Base-by-base conservation (phyloP, 2,329 filamentous ascomycete genomes). In the Cladophialophora yegresii region DNA sequence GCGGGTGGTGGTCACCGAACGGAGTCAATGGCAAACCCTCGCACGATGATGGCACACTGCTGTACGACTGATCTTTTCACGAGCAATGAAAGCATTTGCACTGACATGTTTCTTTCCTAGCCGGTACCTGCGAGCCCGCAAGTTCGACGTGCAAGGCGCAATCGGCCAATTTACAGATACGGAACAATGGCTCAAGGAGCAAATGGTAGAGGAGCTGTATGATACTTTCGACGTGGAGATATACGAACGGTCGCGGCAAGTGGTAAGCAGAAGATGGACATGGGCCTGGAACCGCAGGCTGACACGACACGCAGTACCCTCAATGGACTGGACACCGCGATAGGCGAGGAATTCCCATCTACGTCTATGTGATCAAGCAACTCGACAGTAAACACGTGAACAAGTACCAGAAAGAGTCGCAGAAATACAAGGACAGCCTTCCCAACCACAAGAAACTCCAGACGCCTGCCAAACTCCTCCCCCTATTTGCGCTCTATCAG, bases 311-410 rank as follows among this genome's bases (percentile, higher is more conserved):
- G 6, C 58, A 70, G 65, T 71, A 69, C 73, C 90, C 90, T 28
- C 90, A 96, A 86, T 97, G 92, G 90, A 96, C 91, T 22, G 93
- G 93, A 61, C 89, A 92, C 69, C 87, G 93, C 71, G 93, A 97
- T 78, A 89, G 87, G 71, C 89, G 92, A 71, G 93, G 93, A 70
- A 96, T 96, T 67, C 93, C 93, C 7, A 84, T 97, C 71, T 97
- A 95, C 77, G 85, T 97, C 66, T 97, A 90, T 78, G 91, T 96
- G 78, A 91, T 97, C 75, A 85, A 86, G 66, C 86, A 90, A 64
- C 84, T 97, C 71, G 90, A 96, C 79, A 85, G 84, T 74, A 96
- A 96, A 80, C 89, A 89, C 36, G 87, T 97, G 71, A 79, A 86
- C 50, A 84, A 86, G 62, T 96, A 96, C 78, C 90, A 93, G 74